phyloP scores from a whole-genome alignment of 345 rosid species.

The Aquilaria yunnanensis region DNA sequence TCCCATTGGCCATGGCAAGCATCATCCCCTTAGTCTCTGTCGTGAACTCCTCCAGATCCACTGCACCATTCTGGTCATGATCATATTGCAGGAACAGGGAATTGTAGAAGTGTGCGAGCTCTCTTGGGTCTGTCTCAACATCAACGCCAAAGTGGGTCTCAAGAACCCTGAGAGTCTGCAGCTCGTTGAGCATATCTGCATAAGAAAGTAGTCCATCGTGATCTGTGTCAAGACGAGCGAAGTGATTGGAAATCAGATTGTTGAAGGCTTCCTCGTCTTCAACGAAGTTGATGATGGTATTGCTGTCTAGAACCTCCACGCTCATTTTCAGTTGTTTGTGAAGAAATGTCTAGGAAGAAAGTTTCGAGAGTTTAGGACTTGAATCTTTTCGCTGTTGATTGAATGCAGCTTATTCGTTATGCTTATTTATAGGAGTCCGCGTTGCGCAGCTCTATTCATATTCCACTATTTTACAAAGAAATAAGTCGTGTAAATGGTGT shows the following conservation, averaged over 20 bases:
- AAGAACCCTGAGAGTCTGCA: conserved; percentile 31
- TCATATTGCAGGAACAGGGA: conserved; percentile 31
- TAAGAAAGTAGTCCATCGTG: conserved; percentile 36
- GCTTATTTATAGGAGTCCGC: too few relatives aligned
- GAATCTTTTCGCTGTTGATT: too few relatives aligned
- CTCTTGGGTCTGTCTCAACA: conserved; percentile 23
- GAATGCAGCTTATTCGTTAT: too few relatives aligned
- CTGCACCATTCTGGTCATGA: conserved; percentile 29
- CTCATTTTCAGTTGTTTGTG: conserved; percentile 21
- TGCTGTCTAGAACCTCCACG: conserved; percentile 30
- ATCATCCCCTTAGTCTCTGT: conserved; percentile 36
- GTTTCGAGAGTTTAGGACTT: neutral
- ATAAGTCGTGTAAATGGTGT: too few relatives aligned
- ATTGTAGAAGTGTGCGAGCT: conserved; percentile 22
- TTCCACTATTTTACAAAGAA: too few relatives aligned
- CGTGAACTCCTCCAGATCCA: conserved; percentile 43
- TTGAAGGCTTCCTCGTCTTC: conserved; percentile 45
- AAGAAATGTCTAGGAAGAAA: conserved; percentile 5
- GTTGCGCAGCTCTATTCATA: too few relatives aligned
- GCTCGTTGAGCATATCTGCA: conserved; percentile 36
- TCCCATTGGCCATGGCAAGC: conserved; percentile 45
- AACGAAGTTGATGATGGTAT: conserved; percentile 33
- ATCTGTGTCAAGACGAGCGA: conserved; percentile 27
- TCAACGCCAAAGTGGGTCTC: conserved; percentile 37
- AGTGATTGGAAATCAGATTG: conserved; percentile 15